Evolutionary conservation across 2,329 filamentous ascomycete genomes (phyloP), one percentile per base, ranked within the genome.

Genomic region (Taxawa tesnikishii): DNA sequence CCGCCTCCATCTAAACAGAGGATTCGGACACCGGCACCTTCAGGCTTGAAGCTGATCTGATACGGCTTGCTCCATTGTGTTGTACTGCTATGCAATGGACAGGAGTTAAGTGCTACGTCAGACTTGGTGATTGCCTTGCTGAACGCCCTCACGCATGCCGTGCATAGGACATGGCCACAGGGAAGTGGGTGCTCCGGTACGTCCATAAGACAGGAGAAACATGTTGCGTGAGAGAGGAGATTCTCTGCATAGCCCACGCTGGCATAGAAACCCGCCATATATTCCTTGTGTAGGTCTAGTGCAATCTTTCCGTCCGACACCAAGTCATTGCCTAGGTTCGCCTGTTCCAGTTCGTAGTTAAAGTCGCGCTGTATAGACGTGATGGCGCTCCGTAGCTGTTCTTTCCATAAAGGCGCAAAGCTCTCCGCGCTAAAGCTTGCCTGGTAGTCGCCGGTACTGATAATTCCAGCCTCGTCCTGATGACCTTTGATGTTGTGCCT

Each of bases 111-210:
- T n/a, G 19, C 8, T 8, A 23, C 19, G 19, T 5, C 44, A 35
- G 6, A 55, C 34, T 0, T 44, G 28, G 3, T 38, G 42, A 31
- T 52, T 48, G 18, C 40, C 36, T 31, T 34, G 17, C 37, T 31
- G 11, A 61, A 33, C 26, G 47, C 38, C 42, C 46, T 26, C 16
- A 65, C 40, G 39, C 63, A 65, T 23, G 47, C 42, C 6, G 53
- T 56, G 41, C 63, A 65, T 1, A 67, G 37, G 3, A 65, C 50
- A 41, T 67, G 63, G 0, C 62, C 62, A 34, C 63, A 68, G 4
- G 55, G 54, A 2, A 67, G 44, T 2, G 51, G 42, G 38, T 65
- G 57, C 36, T 63, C 53, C 1, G 63, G 56, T 3, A 55, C 45
- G 27, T 56, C 54, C 34, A 59, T 53, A 14, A 67, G 44, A 38